Evolutionary conservation across 768 basidiomycete species (phyloP).

Genomic region (Suillus subalutaceus): DNA sequence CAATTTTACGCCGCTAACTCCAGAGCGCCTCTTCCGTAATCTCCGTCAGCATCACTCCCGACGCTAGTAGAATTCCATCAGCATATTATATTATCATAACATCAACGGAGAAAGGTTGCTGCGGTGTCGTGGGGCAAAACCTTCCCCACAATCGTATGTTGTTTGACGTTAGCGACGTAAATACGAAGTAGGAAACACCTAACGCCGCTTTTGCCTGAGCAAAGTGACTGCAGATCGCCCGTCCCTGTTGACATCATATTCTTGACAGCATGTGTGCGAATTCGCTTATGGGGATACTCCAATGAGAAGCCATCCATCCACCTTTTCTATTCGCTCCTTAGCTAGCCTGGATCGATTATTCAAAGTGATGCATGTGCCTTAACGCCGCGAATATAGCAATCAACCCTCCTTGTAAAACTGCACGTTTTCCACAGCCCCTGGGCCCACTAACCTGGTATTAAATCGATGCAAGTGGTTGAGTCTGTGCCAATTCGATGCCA

Average conservation of each 20-base stretch:
- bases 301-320: slow-evolving; percentile 2
- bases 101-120: not conserved
- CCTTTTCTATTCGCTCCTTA: slow-evolving; percentile 1
- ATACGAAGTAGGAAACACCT: slow-evolving; percentile 4
- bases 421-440: slow-evolving; percentile 9
- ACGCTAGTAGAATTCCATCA: not conserved
- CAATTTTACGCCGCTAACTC: slow-evolving; percentile 28
- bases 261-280: not conserved
- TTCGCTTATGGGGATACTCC: not conserved
- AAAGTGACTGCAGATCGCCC: slow-evolving; percentile 6
- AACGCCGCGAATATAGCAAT: slow-evolving; percentile 5
- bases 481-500: not conserved
- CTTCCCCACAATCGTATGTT: slow-evolving; percentile 6
- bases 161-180: slow-evolving; percentile 9
- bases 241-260: slow-evolving; percentile 3
- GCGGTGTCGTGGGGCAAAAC: slow-evolving; percentile 5
- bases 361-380: slow-evolving; percentile 1
- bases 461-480: slow-evolving; percentile 5
- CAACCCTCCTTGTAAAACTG: not conserved
- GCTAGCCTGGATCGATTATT: not conserved
- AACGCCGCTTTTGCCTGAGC: slow-evolving; percentile 6
- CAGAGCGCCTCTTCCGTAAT: slow-evolving; percentile 33
- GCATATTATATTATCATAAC: not conserved
- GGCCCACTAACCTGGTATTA: slow-evolving; percentile 3
- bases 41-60: slow-evolving; percentile 28